Percentiles rank a stretch among this genome's conserved stretches.
Evolutionary conservation across 768 basidiomycete genomes (phyloP).

Genomic region (Russula lepida): DNA sequence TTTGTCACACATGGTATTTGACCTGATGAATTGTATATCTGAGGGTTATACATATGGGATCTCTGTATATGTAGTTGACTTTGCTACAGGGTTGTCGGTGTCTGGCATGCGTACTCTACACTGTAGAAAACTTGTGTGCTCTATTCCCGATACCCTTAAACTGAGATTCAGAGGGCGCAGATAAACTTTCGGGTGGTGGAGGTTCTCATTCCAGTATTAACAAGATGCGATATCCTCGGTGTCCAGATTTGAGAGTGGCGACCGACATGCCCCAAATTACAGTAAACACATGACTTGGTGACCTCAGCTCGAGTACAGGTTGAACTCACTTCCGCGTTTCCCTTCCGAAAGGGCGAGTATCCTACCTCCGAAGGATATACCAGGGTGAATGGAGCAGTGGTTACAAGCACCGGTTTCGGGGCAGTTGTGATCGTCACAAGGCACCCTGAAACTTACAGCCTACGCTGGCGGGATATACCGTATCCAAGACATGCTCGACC

Average conservation of each 20-base stretch:
- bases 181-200: neutral
- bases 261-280: neutral
- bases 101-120: neutral
- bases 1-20: neutral
- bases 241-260: neutral
- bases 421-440: too few species aligned
- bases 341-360: neutral
- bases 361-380: too few species aligned
- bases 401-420: too few species aligned
- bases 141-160: neutral
- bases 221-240: neutral
- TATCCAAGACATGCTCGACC: too few species aligned
- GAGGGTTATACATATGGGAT: neutral
- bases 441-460: too few species aligned
- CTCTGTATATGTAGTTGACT: slow-evolving; percentile 4
- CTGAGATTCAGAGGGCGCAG: neutral
- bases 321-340: neutral
- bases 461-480: too few species aligned
- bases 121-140: neutral
- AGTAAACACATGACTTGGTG: neutral
- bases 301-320: neutral
- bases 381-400: too few species aligned
- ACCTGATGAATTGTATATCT: slow-evolving; percentile 5
- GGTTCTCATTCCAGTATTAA: neutral
- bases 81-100: neutral